Percentiles rank a stretch among this genome's conserved stretches.
phyloP scores from a whole-genome alignment of 2,329 filamentous ascomycete genomes.

The Aspergillus bombycis region DNA sequence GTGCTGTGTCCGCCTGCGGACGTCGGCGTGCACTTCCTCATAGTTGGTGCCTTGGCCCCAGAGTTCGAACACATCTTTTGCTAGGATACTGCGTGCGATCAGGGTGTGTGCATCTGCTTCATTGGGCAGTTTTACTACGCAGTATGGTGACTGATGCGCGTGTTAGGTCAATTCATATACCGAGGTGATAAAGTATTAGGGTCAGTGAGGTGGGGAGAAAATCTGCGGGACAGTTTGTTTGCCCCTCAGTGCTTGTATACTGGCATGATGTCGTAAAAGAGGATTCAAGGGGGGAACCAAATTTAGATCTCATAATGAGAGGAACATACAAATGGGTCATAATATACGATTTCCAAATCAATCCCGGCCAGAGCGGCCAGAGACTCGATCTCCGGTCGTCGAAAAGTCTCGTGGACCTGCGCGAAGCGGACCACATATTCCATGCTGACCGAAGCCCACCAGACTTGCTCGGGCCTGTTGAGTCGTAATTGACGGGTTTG shows the following conservation, averaged over 20 bases:
- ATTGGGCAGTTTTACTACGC: slow-evolving; percentile 71
- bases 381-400: slow-evolving; percentile 79
- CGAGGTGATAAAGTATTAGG: slow-evolving; percentile 6
- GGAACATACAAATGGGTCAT: slow-evolving; percentile 69
- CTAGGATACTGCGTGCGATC: slow-evolving; percentile 76
- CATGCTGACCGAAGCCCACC: slow-evolving; percentile 41
- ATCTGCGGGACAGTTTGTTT: neutral
- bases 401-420: slow-evolving; percentile 89
- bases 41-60: slow-evolving; percentile 77
- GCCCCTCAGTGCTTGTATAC: neutral
- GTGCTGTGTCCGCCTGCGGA: slow-evolving; percentile 61
- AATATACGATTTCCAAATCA: slow-evolving; percentile 72
- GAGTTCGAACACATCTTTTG: slow-evolving; percentile 82
- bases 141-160: slow-evolving; percentile 76
- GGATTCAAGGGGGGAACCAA: neutral
- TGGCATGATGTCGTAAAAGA: neutral
- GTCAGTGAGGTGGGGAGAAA: slow-evolving; percentile 3
- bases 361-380: slow-evolving; percentile 71
- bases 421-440: slow-evolving; percentile 88
- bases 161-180: slow-evolving; percentile 13
- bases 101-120: slow-evolving; percentile 67
- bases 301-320: slow-evolving; percentile 8
- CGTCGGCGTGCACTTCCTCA: slow-evolving; percentile 66
- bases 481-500: neutral
- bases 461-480: neutral